phyloP scores from a whole-genome alignment of 345 rosid species.

The Trapa incisa region DNA sequence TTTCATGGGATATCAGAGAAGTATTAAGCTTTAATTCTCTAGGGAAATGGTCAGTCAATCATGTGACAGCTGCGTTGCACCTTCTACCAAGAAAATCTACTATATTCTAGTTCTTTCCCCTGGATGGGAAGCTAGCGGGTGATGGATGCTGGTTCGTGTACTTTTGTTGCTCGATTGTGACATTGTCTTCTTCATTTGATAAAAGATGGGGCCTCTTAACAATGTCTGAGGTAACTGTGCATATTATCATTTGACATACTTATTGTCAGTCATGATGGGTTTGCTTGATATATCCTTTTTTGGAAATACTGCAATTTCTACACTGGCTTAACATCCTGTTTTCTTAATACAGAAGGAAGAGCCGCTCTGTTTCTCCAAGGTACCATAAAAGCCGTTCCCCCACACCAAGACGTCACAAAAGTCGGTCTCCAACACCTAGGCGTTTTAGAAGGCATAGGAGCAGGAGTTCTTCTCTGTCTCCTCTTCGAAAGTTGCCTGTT shows the following conservation, averaged over 20 bases:
- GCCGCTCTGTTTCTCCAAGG: conserved; percentile 66
- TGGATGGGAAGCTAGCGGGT: conserved; percentile 64
- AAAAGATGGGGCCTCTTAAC: conserved; percentile 90
- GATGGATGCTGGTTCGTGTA: conserved; percentile 59
- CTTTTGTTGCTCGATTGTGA: conserved; percentile 71
- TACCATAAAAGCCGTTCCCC: conserved; percentile 57
- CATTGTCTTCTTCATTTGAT: conserved; percentile 85
- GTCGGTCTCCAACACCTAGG: conserved; percentile 65
- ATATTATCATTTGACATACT: conserved; percentile 33
- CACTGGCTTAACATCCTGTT: conserved; percentile 23
- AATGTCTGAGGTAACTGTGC: conserved; percentile 89
- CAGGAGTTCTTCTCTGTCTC: conserved; percentile 64
- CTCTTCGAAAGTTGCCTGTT: conserved; percentile 43
- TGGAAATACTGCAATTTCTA: neutral
- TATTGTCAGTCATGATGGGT: conserved; percentile 20
- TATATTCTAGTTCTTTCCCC: conserved; percentile 36
- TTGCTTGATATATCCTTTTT: conserved; percentile 4
- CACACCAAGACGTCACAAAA: conserved; percentile 42
- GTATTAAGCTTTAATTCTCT: neutral
- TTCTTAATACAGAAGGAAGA: conserved; percentile 63
- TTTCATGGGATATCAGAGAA: conserved; percentile 12
- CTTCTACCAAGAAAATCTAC: conserved; percentile 20
- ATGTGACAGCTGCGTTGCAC: conserved; percentile 24
- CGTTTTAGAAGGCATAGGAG: conserved; percentile 69
- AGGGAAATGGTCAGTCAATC: conserved; percentile 8